Evolutionary conservation across 768 basidiomycete genomes (phyloP), one percentile per base, ranked within the genome.

Genomic region (Holtermannia corniformis): DNA sequence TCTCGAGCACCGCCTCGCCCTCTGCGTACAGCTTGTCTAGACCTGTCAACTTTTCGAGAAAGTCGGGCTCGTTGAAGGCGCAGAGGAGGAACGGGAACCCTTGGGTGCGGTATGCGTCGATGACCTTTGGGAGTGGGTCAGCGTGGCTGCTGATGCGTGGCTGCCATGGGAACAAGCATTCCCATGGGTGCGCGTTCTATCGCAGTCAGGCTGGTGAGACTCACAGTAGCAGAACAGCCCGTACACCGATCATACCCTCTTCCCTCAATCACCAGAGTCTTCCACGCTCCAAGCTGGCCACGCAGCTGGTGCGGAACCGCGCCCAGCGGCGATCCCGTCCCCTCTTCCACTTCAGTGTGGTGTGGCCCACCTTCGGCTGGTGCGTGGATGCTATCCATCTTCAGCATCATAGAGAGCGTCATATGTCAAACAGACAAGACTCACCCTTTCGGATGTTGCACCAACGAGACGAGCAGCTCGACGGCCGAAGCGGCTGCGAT

Each of bases 221-320:
- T 32, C 28, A 40, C 12, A 20, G 11, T 22, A 28, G 1, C 2
- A 72, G 85, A 86, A 66, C 95, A 99, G 0, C 88, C 95, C 1
- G 91, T 93, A 69, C 93, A 99, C 50, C 78, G 76, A 50, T 83
- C 80, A 67, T 86, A 99, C 1, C 90, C 87, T 1, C 85, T 82
- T 0, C 93, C 95, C 0, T 84, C 81, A 54, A 99, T 82, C 23
- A 81, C 80, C 61, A 96, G 76, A 41, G 82, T 89, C 48, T 82
- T 78, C 77, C 93, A 99, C 57, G 88, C 84, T 4, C 82, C 81
- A 2, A 97, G 78, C 76, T 82, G 90, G 0, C 92, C 95, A 3
- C 95, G 82, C 10, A 97, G 76, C 67, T 96, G 92, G 69, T 97
- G 95, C 0, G 95, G 95, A 3, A 96, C 87, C 16, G 84, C 74